Percentiles rank a stretch among this genome's conserved stretches.
phyloP scores from a whole-genome alignment of 441 rosid genomes.

The Mallotus japonicus region DNA sequence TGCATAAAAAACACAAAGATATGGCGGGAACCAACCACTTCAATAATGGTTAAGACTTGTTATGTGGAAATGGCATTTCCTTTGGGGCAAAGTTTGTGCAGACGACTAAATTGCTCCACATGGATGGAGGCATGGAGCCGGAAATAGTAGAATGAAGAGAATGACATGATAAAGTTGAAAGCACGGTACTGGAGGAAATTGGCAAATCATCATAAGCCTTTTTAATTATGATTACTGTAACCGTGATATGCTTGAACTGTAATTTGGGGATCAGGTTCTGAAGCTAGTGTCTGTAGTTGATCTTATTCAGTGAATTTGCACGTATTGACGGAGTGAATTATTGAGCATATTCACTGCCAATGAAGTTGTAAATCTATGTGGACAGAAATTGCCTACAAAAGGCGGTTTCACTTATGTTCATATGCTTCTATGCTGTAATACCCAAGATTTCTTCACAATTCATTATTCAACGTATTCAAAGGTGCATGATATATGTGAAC shows the following conservation, averaged over 20 bases:
- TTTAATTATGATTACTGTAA: not conserved
- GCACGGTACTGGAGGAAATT: not conserved
- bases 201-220: not conserved
- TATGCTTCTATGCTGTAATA: not conserved
- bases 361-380: too few species aligned
- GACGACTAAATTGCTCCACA: not conserved
- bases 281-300: not conserved
- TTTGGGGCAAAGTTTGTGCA: not conserved
- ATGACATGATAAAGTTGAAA: not conserved
- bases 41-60: not conserved
- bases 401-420: too few species aligned
- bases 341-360: not conserved
- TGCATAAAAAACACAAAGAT: constrained; percentile 27
- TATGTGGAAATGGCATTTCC: not conserved
- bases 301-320: not conserved
- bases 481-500: not conserved
- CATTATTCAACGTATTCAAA: not conserved
- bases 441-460: not conserved
- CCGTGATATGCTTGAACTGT: not conserved
- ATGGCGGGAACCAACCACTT: not conserved
- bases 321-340: not conserved
- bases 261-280: too few species aligned
- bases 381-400: not conserved
- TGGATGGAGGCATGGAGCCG: not conserved
- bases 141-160: not conserved